Evolutionary conservation across 371 early-diverging fungal genomes (phyloP).

Genomic region (Saksenaea oblongispora): DNA sequence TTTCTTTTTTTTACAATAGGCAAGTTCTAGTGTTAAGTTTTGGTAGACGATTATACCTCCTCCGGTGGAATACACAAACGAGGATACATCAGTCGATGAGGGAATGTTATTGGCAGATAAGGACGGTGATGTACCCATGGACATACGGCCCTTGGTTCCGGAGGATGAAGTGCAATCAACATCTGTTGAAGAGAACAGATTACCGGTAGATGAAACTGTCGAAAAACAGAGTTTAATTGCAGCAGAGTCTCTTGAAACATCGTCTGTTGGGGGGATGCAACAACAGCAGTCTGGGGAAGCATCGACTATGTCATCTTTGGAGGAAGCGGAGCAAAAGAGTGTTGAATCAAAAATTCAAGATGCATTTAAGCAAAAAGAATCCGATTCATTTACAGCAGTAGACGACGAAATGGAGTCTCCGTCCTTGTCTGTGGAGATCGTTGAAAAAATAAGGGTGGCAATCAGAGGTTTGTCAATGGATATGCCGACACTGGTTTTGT

Average conservation of each 20-base stretch:
- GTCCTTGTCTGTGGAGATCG: slow-evolving; percentile 18
- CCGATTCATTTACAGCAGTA: not conserved
- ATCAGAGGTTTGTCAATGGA: slow-evolving; percentile 16
- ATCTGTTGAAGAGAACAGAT: not conserved
- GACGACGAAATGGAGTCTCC: not conserved
- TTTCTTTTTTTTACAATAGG: not conserved
- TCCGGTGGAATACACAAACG: slow-evolving; percentile 8
- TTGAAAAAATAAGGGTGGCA: slow-evolving; percentile 13
- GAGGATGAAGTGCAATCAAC: not conserved
- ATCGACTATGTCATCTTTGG: not conserved
- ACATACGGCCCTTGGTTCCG: not conserved
- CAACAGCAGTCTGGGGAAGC: not conserved
- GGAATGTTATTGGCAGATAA: not conserved
- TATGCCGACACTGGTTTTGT: slow-evolving; percentile 13
- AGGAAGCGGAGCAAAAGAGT: not conserved
- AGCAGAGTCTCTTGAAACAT: not conserved
- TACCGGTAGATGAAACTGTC: not conserved
- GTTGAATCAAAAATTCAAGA: not conserved
- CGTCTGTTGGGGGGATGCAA: not conserved
- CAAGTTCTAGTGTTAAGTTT: not conserved
- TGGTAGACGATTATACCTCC: slow-evolving; percentile 9
- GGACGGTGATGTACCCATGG: not conserved
- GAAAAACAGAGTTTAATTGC: not conserved
- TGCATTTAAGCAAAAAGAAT: not conserved
- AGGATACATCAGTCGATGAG: not conserved